Evolutionary conservation across 352 stramenopile species (phyloP), one percentile per base, ranked within the genome.

Genomic region (Pilasporangium apinafurcum): DNA sequence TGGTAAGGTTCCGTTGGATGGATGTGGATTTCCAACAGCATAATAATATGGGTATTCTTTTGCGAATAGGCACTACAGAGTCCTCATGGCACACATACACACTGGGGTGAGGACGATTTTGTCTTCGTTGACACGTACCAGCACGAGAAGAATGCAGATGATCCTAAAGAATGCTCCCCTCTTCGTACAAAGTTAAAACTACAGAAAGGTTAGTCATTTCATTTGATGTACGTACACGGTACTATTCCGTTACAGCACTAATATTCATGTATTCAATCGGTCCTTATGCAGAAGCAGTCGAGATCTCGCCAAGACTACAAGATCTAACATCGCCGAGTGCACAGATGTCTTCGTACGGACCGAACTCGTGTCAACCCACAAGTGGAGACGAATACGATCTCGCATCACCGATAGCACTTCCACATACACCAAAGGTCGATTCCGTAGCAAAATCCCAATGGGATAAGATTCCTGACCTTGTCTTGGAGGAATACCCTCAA

Each of bases 61-160:
- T 37, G 17, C 43, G 14, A n/a, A 9, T 37, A 89, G 77, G 78
- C 78, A 6, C 40, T 90, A 16, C 75, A 87, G 44, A 91, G 78
- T 40, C 78, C 78, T 4, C 78, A 87, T 20, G 78, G 72, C 0
- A 65, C 59, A 31, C 66, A 56, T 14, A 65, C 78, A 35, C 65
- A 79, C 28, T 83, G 75, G 71, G 54, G 65, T 17, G 60, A 68
- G 4, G 51, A 53, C 16, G 45, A 68, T 46, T 17, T 21, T 36
- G 27, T 20, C 33, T 14, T 31, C 27, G 21, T 26, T 28, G 18
- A 13, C 14, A n/a, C 28, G 28, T n/a, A 35, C 28, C 20, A 43
- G 26, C 25, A 10, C 16, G 17, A 1, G 27, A 6, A 36, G 8
- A 30, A 37, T 14, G 27, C 55, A 5, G 37, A 48, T 26, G 20